These are phyloP conservation scores for Sutorius australiensis DNA, from an alignment of 768 basidiomycete species.

Conservation along the genomic window DNA sequence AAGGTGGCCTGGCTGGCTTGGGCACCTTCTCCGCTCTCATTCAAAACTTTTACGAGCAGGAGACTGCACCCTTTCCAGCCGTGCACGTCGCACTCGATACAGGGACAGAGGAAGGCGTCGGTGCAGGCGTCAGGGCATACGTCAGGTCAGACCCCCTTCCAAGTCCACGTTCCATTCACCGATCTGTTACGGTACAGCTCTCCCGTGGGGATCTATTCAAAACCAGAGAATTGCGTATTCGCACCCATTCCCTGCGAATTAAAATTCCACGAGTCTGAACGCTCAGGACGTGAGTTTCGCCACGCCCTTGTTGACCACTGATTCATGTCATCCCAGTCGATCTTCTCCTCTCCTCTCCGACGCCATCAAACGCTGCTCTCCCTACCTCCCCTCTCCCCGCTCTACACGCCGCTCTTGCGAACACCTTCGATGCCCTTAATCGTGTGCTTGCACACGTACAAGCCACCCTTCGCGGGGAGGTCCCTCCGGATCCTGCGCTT, in stretches of 20 bases:
- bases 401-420: conserved; percentile 48
- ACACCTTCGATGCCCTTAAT: conserved; percentile 76
- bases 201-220: conserved; percentile 83
- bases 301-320: neutral
- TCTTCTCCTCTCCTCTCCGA: conserved; percentile 58
- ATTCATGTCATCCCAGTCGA: conserved; percentile 54
- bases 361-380: conserved; percentile 34
- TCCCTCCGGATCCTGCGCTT: conserved; percentile 75
- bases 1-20: conserved; percentile 41
- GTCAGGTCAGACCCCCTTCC: conserved; percentile 55
- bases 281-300: conserved; percentile 69
- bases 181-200: conserved; percentile 46
- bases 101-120: conserved; percentile 57
- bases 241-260: conserved; percentile 87
- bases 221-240: conserved; percentile 94
- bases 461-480: conserved; percentile 72
- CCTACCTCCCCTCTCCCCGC: conserved; percentile 59
- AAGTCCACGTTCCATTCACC: conserved; percentile 6
- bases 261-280: conserved; percentile 77
- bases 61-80: conserved; percentile 83
- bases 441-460: conserved; percentile 83
- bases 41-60: conserved; percentile 95
- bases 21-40: conserved; percentile 96
- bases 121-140: conserved; percentile 81
- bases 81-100: conserved; percentile 92